Percentiles rank a stretch among this genome's conserved stretches.
phyloP scores from a whole-genome alignment of 2,329 filamentous ascomycete genomes.

The Paraphaeosphaeria sporulosa region DNA sequence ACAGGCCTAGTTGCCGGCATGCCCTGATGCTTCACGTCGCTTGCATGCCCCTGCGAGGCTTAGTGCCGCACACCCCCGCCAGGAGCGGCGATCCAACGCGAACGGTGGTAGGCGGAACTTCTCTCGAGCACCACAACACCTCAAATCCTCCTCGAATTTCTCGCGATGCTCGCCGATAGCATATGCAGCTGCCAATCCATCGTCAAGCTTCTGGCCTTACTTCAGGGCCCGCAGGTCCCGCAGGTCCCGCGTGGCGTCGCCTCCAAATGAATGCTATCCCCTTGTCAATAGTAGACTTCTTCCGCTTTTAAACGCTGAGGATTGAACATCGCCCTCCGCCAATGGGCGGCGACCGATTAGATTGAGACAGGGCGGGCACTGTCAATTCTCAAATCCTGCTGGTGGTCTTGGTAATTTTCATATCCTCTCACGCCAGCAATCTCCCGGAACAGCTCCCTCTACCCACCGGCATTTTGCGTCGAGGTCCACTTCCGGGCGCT shows the following conservation, averaged over 20 bases:
- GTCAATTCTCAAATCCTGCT: slow-evolving; percentile 12
- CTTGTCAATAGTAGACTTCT: slow-evolving; percentile 28
- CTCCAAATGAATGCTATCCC: slow-evolving; percentile 27
- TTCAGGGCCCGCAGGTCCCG: slow-evolving; percentile 17
- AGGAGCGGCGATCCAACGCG: slow-evolving; percentile 1
- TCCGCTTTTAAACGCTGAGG: slow-evolving; percentile 14
- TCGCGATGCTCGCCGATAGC: background rate
- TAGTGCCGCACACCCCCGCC: slow-evolving; percentile 14
- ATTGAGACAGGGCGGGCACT: slow-evolving; percentile 30
- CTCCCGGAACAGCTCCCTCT: slow-evolving; percentile 32
- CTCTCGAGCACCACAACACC: slow-evolving; percentile 6
- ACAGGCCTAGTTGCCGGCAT: slow-evolving; percentile 26
- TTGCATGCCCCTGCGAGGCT: slow-evolving; percentile 24
- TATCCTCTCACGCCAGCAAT: slow-evolving; percentile 29
- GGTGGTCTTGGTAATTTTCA: slow-evolving; percentile 19
- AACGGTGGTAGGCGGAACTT: slow-evolving; percentile 12
- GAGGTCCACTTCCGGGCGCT: slow-evolving; percentile 15
- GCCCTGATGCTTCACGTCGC: slow-evolving; percentile 20
- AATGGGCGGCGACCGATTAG: slow-evolving; percentile 42
- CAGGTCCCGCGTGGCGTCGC: slow-evolving; percentile 26
- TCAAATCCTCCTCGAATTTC: slow-evolving; percentile 11
- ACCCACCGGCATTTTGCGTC: slow-evolving; percentile 37
- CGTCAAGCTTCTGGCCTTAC: background rate
- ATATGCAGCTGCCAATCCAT: slow-evolving; percentile 4
- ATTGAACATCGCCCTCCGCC: slow-evolving; percentile 32